Evolutionary conservation across 1,284 basidiomycete species (phyloP).

Genomic region (Cutaneotrichosporon cutaneum): DNA sequence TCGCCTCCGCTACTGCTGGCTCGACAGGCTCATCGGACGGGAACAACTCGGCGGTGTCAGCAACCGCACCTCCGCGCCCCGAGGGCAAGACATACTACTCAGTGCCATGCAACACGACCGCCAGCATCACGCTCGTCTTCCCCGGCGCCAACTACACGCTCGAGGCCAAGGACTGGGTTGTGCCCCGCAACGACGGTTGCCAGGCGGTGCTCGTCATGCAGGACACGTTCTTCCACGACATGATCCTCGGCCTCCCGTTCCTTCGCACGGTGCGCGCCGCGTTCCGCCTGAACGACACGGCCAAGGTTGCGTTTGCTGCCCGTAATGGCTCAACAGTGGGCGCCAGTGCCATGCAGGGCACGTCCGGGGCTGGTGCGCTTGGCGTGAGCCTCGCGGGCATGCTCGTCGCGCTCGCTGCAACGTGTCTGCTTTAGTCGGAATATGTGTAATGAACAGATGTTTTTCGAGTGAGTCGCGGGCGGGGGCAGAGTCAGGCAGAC

Average conservation of each 20-base stretch:
- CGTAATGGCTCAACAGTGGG: background rate
- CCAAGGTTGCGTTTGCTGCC: background rate
- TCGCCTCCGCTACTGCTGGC: background rate
- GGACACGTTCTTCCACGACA: background rate
- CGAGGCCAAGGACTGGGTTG: background rate
- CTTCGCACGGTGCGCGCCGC: background rate
- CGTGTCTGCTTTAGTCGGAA: background rate
- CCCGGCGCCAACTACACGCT: background rate
- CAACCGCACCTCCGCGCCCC: background rate
- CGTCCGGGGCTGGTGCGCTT: background rate
- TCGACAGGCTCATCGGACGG: background rate
- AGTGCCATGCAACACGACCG: constrained; percentile 2
- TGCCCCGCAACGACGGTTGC: background rate
- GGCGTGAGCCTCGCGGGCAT: background rate
- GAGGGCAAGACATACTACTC: background rate
- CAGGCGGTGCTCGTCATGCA: background rate
- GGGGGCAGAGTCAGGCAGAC: too few species aligned
- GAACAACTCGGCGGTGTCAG: background rate
- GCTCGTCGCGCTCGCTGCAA: background rate
- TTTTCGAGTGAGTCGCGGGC: too few species aligned
- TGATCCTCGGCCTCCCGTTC: background rate
- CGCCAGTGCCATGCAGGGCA: background rate
- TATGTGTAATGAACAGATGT: too few species aligned
- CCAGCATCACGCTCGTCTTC: background rate
- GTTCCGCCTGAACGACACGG: background rate